Evolutionary conservation across 2,329 filamentous ascomycete species (phyloP), one percentile per base, ranked within the genome.

Genomic region (Diaporthe sp.): DNA sequence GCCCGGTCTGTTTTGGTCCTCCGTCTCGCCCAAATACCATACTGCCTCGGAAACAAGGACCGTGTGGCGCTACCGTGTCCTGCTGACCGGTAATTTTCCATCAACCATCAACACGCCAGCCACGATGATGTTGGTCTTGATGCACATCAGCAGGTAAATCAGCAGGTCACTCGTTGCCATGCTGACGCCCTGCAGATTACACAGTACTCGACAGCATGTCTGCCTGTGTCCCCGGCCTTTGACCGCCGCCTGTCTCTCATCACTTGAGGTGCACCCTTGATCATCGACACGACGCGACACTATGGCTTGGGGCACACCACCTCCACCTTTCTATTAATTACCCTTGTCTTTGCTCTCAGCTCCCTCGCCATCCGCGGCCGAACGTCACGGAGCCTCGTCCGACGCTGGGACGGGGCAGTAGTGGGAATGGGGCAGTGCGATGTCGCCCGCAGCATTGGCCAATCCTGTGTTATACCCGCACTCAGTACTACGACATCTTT

Each of bases 151-250:
- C 63, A 66, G 63, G 30, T 13, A 66, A 51, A 72, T 75, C 70
- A 75, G 73, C 63, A 68, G 70, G 55, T 55, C 70, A 22, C 63
- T 37, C 30, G 27, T 47, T 63, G 50, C 19, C 30, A 71, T 73
- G 70, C 73, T 75, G 63, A 75, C 73, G 25, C 50, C 35, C 53
- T 73, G 73, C 73, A 73, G 50, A 30, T 50, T 39, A n/a, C n/a
- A n/a, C n/a, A n/a, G n/a, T n/a, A 42, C 30, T 30, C 32, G 30
- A 27, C 30, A 69, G 35, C 50, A 65, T 42, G 51, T 27, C 37
- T 66, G 61, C 44, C 53, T 61, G 61, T 44, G 6, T 37, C 19
- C 39, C n/a, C n/a, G n/a, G 61, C 44, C 53, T 61, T 53, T 44
- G 6, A 6, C 19, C 39, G 39, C 51, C 39, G 53, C 44, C 59